Percentiles rank a stretch among this genome's conserved stretches.
These are phyloP conservation scores for Dionaea muscipula DNA, from an alignment of 179 eudicot species.

Conservation along the genomic window DNA sequence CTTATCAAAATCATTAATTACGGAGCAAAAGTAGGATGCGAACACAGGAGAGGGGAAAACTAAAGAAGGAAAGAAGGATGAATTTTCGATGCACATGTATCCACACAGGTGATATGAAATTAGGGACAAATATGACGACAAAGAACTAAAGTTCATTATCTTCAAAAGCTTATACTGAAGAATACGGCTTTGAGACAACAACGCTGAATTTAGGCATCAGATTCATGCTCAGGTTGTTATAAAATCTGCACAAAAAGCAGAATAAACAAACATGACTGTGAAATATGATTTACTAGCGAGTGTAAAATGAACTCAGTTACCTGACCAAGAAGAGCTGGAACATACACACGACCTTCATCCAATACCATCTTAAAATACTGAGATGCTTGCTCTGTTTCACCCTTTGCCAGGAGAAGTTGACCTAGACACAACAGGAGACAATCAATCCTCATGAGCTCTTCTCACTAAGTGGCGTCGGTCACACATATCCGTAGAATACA, in stretches of 20 bases:
- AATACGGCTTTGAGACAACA: too few relatives aligned
- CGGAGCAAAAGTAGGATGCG: not conserved
- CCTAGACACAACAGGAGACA: conserved; percentile 27
- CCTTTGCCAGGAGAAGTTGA: conserved; percentile 87
- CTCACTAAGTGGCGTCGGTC: too few relatives aligned
- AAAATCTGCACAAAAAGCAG: not conserved
- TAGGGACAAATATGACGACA: too few relatives aligned
- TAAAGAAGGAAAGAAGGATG: not conserved
- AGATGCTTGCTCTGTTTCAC: conserved; percentile 75
- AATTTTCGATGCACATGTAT: too few relatives aligned
- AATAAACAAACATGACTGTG: not conserved
- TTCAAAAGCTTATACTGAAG: too few relatives aligned
- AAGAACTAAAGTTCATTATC: too few relatives aligned
- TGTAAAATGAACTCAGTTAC: conserved; percentile 27
- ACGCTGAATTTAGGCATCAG: too few relatives aligned
- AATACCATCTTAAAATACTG: conserved; percentile 80
- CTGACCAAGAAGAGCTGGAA: conserved; percentile 99
- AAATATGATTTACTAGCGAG: too few relatives aligned
- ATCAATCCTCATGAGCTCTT: too few relatives aligned
- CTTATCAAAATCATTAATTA: conserved; percentile 6
- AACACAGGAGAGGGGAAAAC: conserved; percentile 1
- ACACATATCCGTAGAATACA: too few relatives aligned
- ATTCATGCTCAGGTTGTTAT: too few relatives aligned
- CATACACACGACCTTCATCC: conserved; percentile 83
- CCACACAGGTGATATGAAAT: not conserved